Percentiles rank a stretch among this genome's conserved stretches.
phyloP scores from a whole-genome alignment of 2,329 filamentous ascomycete genomes.

The Calonectria henricotiae region DNA sequence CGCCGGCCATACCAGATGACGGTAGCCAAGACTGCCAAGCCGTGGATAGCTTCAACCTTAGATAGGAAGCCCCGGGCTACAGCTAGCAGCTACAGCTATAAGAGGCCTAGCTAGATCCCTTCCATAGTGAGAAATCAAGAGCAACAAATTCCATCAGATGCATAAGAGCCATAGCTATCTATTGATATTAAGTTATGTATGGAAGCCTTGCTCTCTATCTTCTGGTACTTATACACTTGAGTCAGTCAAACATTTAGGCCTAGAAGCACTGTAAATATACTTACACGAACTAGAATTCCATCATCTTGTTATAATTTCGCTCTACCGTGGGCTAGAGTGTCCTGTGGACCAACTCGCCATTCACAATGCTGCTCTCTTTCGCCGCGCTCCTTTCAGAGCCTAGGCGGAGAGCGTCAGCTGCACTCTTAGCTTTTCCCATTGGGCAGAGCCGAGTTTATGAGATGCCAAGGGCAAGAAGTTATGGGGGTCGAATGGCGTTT shows the following conservation, averaged over 20 bases:
- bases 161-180: too few species aligned
- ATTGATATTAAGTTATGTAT: conserved; percentile 4
- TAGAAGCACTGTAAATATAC: background rate
- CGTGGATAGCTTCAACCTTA: too few species aligned
- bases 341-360: background rate
- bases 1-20: too few species aligned
- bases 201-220: background rate
- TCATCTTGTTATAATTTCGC: conserved; percentile 11
- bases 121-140: too few species aligned
- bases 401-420: conserved; percentile 1
- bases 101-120: too few species aligned
- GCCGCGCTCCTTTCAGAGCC: background rate
- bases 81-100: too few species aligned
- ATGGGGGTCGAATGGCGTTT: too few species aligned
- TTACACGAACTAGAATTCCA: background rate
- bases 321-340: background rate
- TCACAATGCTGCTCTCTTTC: conserved; percentile 9
- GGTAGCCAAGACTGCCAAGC: too few species aligned
- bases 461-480: too few species aligned
- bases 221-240: background rate
- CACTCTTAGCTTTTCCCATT: conserved; percentile 19
- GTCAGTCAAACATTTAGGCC: background rate
- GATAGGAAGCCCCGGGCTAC: too few species aligned
- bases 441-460: conserved; percentile 15
- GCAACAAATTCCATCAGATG: too few species aligned